phyloP scores from a whole-genome alignment of 805 yeast species.

The Lachancea quebecensis region DNA sequence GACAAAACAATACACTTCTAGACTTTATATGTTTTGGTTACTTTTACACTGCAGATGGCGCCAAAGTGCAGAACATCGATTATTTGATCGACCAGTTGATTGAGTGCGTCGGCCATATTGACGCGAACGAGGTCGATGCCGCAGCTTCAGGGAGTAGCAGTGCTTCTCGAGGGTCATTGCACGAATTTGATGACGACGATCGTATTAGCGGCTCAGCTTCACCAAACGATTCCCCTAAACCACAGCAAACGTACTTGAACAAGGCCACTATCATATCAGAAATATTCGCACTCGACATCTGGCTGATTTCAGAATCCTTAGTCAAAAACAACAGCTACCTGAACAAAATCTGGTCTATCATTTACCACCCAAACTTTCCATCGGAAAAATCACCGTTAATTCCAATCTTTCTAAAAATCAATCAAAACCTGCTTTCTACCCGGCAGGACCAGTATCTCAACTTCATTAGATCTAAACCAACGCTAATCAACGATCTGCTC shows the following conservation, averaged over 20 bases:
- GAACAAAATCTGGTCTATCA: slow-evolving; percentile 68
- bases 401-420: slow-evolving; percentile 78
- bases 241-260: slow-evolving; percentile 11
- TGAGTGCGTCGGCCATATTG: slow-evolving; percentile 17
- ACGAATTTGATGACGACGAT: slow-evolving; percentile 17
- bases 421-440: slow-evolving; percentile 79
- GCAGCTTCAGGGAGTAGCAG: background rate
- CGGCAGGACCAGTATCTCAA: slow-evolving; percentile 41
- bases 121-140: background rate
- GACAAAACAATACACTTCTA: slow-evolving; percentile 34
- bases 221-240: slow-evolving; percentile 2
- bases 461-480: slow-evolving; percentile 41
- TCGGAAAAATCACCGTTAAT: slow-evolving; percentile 69
- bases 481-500: slow-evolving; percentile 54
- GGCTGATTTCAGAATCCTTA: slow-evolving; percentile 85
- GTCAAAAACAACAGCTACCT: slow-evolving; percentile 64
- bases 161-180: too few species aligned
- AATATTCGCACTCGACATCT: slow-evolving; percentile 78
- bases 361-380: slow-evolving; percentile 48
- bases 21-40: slow-evolving; percentile 47
- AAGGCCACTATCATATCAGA: slow-evolving; percentile 48
- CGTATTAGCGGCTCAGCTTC: slow-evolving; percentile 6
- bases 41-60: slow-evolving; percentile 21
- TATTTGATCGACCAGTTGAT: slow-evolving; percentile 27
- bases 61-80: slow-evolving; percentile 24